Evolutionary conservation across 345 rosid genomes (phyloP).

Genomic region (Crucihimalaya himalaica): DNA sequence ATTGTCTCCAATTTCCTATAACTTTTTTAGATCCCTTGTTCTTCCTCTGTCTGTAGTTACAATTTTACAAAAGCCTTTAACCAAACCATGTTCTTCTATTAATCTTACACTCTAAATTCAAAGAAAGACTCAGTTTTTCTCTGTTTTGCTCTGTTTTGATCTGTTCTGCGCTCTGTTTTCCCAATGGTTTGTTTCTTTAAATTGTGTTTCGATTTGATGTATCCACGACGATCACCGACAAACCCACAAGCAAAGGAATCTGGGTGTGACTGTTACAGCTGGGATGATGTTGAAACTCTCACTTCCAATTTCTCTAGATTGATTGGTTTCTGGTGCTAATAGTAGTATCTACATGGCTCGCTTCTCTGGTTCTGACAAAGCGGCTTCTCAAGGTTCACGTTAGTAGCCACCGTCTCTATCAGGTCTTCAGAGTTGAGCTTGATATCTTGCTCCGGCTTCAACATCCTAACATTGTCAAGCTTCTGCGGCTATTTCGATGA

Average conservation of each 20-base stretch:
- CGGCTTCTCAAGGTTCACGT: constrained; percentile 70
- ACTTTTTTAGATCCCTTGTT: not conserved
- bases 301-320: constrained; percentile 53
- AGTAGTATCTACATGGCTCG: constrained; percentile 72
- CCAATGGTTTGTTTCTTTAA: constrained; percentile 53
- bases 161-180: constrained; percentile 19
- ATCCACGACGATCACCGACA: constrained; percentile 1
- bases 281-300: constrained; percentile 55
- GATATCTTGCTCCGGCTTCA: constrained; percentile 64
- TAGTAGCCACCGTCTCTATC: constrained; percentile 60
- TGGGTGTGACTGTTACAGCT: constrained; percentile 43
- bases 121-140: not conserved
- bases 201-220: constrained; percentile 35
- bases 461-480: constrained; percentile 69
- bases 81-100: constrained; percentile 15
- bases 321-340: constrained; percentile 82
- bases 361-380: constrained; percentile 41
- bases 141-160: constrained; percentile 4
- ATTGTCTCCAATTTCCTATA: constrained; percentile 10
- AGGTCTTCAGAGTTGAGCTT: constrained; percentile 63
- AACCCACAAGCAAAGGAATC: constrained; percentile 4
- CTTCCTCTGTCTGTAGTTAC: not conserved
- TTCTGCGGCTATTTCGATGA: constrained; percentile 74
- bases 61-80: not conserved
- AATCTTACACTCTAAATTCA: not conserved